Conservation (phyloP, 768 basidiomycete species). For the Hygrophorus pudorinus region DNA sequence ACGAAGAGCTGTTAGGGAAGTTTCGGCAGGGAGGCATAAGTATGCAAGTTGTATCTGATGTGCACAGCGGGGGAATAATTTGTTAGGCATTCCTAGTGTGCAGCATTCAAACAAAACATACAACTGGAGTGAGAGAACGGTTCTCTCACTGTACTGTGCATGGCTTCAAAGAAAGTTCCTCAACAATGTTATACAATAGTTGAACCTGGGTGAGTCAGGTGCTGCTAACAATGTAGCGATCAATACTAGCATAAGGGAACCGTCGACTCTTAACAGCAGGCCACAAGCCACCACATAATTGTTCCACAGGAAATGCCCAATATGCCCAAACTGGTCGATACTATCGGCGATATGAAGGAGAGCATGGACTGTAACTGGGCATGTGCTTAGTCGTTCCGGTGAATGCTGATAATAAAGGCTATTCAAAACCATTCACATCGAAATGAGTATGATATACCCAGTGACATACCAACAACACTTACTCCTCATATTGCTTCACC, state of each 20-base stretch:
- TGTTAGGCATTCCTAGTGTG: background rate
- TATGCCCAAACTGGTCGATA: too few species aligned
- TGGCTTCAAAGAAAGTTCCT: constrained; percentile 14
- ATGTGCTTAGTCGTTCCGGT: constrained; percentile 14
- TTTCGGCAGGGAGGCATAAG: too few species aligned
- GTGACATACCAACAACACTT: constrained; percentile 4
- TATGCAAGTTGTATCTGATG: constrained; percentile 22
- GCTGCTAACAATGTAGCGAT: constrained; percentile 15
- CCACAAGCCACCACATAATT: constrained; percentile 23
- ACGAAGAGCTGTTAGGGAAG: background rate
- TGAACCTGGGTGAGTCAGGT: constrained; percentile 24
- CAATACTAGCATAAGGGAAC: constrained; percentile 23
- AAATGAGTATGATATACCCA: background rate
- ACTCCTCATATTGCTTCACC: constrained; percentile 31
- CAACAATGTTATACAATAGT: constrained; percentile 14
- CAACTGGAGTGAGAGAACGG: constrained; percentile 8
- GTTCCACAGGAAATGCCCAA: too few species aligned
- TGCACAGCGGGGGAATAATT: constrained; percentile 13
- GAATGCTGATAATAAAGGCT: constrained; percentile 22
- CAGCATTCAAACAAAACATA: constrained; percentile 2
- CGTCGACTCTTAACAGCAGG: constrained; percentile 18
- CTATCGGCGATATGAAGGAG: too few species aligned
- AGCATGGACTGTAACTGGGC: constrained; percentile 23
- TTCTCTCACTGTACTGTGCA: background rate
- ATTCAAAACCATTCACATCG: background rate